Evolutionary conservation across 768 basidiomycete species (phyloP), one percentile per base, ranked within the genome.

Genomic region (Rhodosporidiobolus odoratus): DNA sequence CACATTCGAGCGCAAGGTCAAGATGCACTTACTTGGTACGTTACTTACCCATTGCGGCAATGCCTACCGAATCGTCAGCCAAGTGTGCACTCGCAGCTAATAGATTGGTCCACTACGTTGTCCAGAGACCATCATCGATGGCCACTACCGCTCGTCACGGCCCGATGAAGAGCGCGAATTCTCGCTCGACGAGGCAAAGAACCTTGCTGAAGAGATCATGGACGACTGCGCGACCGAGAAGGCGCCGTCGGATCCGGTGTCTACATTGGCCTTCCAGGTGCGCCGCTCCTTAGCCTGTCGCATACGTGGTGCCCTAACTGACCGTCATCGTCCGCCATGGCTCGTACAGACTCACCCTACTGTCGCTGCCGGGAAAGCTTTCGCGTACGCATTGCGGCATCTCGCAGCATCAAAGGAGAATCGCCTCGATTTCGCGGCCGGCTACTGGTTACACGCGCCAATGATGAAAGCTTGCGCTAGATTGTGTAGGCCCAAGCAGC

Each of bases 1-100:
- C 60, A 68, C 66, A 1, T 68, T 68, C 35, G 66, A 68, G 60
- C 60, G 66, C 10, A 68, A 68, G 30, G 66, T 68, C 53, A 68
- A 68, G 53, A 57, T 62, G 59, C 60, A 57, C 41, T 54, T 68
- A 0, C 4, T 68, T 19, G 66, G 66, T 68, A 5, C 19, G 60
- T 32, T 16, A 17, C 4, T 1, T 27, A 30, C 30, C n/a, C 52
- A 54, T 30, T 23, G 21, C n/a, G 10, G 17, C 27, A 10, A 17
- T 27, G 8, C 13, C 23, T 35, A 58, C 3, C 30, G 52, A 37
- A 3, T 30, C 57, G 12, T 10, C 25, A 3, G 37, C 1, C 57
- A 19, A 13, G n/a, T 34, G 23, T 16, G 56, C 2, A 3, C 3
- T 23, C 6, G 43, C 13, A 45, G 43, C 43, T 45, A 23, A 13